Percentiles rank a stretch among this genome's conserved stretches.
These are phyloP conservation scores for Basipetospora chlamydospora DNA, from an alignment of 2,329 filamentous ascomycete species.

Conservation along the genomic window DNA sequence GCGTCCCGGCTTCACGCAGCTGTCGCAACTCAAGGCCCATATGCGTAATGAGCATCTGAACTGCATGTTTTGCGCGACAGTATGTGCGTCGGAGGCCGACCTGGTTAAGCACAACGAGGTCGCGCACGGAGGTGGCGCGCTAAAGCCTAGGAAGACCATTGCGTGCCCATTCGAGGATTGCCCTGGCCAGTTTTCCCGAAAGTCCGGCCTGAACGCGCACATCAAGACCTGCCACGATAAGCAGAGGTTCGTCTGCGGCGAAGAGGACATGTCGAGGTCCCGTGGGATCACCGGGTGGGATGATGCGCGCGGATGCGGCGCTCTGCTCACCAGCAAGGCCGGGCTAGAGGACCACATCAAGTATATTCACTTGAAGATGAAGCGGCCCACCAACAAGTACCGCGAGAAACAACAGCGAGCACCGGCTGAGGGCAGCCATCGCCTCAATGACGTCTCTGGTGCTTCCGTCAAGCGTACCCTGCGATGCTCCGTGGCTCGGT, in stretches of 20 bases:
- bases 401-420: slow-evolving; percentile 8
- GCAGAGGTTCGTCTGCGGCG: slow-evolving; percentile 64
- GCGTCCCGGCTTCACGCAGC: slow-evolving; percentile 53
- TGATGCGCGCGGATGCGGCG: slow-evolving; percentile 54
- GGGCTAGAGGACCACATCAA: slow-evolving; percentile 74
- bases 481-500: slow-evolving; percentile 26
- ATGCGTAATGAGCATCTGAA: slow-evolving; percentile 57
- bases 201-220: slow-evolving; percentile 71
- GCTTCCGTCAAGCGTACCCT: slow-evolving; percentile 26
- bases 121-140: slow-evolving; percentile 49
- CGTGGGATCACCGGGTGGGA: slow-evolving; percentile 44
- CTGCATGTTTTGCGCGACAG: slow-evolving; percentile 61
- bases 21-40: slow-evolving; percentile 57
- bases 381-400: slow-evolving; percentile 23
- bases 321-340: slow-evolving; percentile 61
- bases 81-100: slow-evolving; percentile 50
- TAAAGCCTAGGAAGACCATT: slow-evolving; percentile 51
- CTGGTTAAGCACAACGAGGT: slow-evolving; percentile 67
- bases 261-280: slow-evolving; percentile 23
- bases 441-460: slow-evolving; percentile 29
- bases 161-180: slow-evolving; percentile 56
- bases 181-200: slow-evolving; percentile 63
- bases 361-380: slow-evolving; percentile 58
- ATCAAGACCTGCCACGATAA: slow-evolving; percentile 65
- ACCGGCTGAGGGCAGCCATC: slow-evolving; percentile 10